Percentiles rank a stretch among this genome's conserved stretches.
These are phyloP conservation scores for Myriosclerotinia scirpicola DNA, from an alignment of 2,329 filamentous ascomycete species.

Conservation along the genomic window DNA sequence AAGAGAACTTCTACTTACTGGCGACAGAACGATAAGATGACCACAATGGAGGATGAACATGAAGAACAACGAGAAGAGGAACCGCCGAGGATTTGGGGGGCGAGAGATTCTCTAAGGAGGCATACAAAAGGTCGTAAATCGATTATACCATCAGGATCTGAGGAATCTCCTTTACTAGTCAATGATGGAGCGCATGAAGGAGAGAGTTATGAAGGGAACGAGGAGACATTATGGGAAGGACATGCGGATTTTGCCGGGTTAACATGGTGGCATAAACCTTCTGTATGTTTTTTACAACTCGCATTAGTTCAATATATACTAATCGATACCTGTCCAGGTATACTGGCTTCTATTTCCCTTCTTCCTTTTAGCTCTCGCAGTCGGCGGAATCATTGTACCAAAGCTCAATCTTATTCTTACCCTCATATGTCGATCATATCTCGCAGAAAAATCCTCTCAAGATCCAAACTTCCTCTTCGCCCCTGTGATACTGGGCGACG, in stretches of 20 bases:
- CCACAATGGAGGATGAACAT: conserved; percentile 9
- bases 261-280: conserved; percentile 63
- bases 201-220: conserved; percentile 19
- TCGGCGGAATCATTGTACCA: conserved; percentile 82
- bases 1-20: neutral
- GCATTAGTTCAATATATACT: conserved; percentile 28
- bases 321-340: conserved; percentile 54
- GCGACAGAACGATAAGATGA: conserved; percentile 18
- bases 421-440: conserved; percentile 81
- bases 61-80: conserved; percentile 4
- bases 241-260: conserved; percentile 58
- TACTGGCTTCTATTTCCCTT: conserved; percentile 83
- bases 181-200: conserved; percentile 25
- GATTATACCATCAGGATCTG: conserved; percentile 19
- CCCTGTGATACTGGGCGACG: conserved; percentile 64
- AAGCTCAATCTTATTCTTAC: conserved; percentile 83
- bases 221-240: conserved; percentile 48
- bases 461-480: conserved; percentile 61
- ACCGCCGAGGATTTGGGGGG: conserved; percentile 31
- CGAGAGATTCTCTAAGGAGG: conserved; percentile 33
- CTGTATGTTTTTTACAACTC: conserved; percentile 49
- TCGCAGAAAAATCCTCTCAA: conserved; percentile 61
- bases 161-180: conserved; percentile 34
- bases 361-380: conserved; percentile 77
- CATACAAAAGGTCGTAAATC: conserved; percentile 27